phyloP scores from a whole-genome alignment of 2,329 filamentous ascomycete genomes.

The Chaetomiaceae sp. region DNA sequence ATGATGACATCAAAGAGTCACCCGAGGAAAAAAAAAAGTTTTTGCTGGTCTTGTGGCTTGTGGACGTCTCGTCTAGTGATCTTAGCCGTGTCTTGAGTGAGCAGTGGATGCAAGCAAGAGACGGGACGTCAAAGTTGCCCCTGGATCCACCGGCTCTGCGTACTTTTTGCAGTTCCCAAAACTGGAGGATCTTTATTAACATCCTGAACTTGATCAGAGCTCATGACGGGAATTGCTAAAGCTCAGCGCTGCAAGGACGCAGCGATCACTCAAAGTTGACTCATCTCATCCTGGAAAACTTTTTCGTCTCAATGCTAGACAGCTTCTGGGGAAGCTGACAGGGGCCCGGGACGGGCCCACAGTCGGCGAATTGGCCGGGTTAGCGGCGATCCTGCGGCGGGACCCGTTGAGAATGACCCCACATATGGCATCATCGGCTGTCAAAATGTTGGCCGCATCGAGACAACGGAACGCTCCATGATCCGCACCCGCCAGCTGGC shows the following conservation, averaged over 20 bases:
- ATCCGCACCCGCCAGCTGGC: background rate
- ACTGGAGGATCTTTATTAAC: background rate
- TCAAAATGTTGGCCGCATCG: background rate
- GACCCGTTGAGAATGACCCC: background rate
- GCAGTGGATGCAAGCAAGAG: background rate
- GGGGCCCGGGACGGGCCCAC: background rate
- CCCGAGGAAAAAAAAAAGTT: background rate
- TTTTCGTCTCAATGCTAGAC: background rate
- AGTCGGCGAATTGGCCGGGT: slow-evolving; percentile 1
- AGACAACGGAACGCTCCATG: background rate
- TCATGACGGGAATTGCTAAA: background rate
- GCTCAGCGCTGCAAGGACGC: too few relatives aligned
- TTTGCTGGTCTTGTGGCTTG: slow-evolving; percentile 2
- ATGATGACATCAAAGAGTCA: slow-evolving; percentile 14
- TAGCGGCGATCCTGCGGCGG: slow-evolving; percentile 14
- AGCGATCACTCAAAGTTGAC: slow-evolving; percentile 1
- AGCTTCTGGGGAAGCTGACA: background rate
- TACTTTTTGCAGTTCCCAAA: background rate
- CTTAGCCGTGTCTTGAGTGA: background rate
- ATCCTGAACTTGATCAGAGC: background rate
- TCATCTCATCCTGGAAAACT: background rate
- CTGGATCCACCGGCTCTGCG: background rate
- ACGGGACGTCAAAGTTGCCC: background rate
- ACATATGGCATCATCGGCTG: slow-evolving; percentile 14
- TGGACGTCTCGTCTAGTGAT: background rate